Percentiles rank a stretch among this genome's conserved stretches.
Conservation (phyloP, 176 grass and related monocot species). For the Dendrocalamus sinicus region DNA sequence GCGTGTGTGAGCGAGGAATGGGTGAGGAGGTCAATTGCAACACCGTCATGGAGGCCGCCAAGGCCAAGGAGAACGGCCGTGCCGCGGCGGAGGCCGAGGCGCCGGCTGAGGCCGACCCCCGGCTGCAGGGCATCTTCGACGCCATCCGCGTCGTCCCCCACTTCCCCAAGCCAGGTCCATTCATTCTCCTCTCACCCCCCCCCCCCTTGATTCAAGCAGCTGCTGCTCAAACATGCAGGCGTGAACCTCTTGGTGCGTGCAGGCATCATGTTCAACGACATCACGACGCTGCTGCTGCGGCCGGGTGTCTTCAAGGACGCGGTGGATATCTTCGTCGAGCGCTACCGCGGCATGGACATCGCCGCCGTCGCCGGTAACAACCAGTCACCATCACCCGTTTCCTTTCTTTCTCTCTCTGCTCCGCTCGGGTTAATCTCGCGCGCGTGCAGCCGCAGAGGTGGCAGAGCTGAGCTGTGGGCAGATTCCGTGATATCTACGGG, state of each 20-base stretch:
- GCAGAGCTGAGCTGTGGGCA: constrained; percentile 35
- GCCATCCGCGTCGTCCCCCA: constrained; percentile 93
- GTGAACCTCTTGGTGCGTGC: neutral
- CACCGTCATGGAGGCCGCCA: constrained; percentile 36
- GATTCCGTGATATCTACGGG: constrained; percentile 64
- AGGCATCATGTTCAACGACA: constrained; percentile 99
- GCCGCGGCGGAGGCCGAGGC: neutral
- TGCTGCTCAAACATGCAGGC: neutral
- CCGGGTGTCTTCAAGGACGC: constrained; percentile 87
- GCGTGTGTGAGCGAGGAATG: constrained; percentile 16
- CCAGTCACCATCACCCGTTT: rapidly evolving
- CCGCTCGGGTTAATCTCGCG: no score
- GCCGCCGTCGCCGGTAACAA: constrained; percentile 76
- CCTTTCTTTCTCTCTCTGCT: neutral
- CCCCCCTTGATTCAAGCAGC: no score
- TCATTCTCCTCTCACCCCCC: neutral
- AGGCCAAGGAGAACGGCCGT: no score
- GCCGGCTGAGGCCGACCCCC: constrained; percentile 46
- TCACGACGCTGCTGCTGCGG: constrained; percentile 85
- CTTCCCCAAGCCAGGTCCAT: constrained; percentile 82
- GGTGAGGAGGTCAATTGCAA: constrained; percentile 57
- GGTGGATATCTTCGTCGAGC: constrained; percentile 85
- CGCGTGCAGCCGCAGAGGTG: neutral
- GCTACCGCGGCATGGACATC: constrained; percentile 76
- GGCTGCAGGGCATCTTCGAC: constrained; percentile 76